phyloP scores from a whole-genome alignment of 2,329 filamentous ascomycete genomes.

The Fusarium longipes region DNA sequence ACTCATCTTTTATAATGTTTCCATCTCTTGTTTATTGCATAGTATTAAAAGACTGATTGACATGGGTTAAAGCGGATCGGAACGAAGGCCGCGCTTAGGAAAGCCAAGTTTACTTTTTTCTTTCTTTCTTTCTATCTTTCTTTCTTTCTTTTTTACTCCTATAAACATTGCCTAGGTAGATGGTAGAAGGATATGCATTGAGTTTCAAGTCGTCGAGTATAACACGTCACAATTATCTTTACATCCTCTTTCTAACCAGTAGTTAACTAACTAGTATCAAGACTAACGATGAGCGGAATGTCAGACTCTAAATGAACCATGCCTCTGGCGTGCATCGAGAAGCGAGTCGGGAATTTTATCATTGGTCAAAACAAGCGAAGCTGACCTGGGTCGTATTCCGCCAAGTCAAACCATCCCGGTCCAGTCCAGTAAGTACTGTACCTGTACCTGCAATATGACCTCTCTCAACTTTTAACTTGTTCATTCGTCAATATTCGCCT shows the following conservation, averaged over 20 bases:
- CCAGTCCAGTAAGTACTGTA: conserved; percentile 8
- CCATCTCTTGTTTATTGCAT: neutral
- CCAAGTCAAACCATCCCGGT: conserved; percentile 28
- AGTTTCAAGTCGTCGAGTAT: neutral
- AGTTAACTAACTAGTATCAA: too few relatives aligned
- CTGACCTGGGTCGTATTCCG: conserved; percentile 41
- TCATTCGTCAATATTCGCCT: neutral
- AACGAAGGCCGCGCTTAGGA: conserved; percentile 4
- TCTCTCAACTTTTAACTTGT: neutral
- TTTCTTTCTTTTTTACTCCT: too few relatives aligned
- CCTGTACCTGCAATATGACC: neutral
- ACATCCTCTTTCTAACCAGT: neutral
- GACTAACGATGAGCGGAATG: conserved; percentile 23
- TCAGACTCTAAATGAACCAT: conserved; percentile 26
- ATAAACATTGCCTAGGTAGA: too few relatives aligned
- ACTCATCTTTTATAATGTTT: neutral
- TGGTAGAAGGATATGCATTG: neutral
- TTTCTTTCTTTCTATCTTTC: too few relatives aligned
- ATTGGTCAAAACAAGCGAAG: conserved; percentile 48
- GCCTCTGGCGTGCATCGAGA: conserved; percentile 44
- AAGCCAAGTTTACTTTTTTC: too few relatives aligned
- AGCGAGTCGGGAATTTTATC: conserved; percentile 48
- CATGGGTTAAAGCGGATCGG: conserved; percentile 22
- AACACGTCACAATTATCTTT: neutral
- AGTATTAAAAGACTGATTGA: conserved; percentile 12